Evolutionary conservation across 495 filamentous ascomycete species (phyloP), one percentile per base, ranked within the genome.

Genomic region (Immersiella caudata): DNA sequence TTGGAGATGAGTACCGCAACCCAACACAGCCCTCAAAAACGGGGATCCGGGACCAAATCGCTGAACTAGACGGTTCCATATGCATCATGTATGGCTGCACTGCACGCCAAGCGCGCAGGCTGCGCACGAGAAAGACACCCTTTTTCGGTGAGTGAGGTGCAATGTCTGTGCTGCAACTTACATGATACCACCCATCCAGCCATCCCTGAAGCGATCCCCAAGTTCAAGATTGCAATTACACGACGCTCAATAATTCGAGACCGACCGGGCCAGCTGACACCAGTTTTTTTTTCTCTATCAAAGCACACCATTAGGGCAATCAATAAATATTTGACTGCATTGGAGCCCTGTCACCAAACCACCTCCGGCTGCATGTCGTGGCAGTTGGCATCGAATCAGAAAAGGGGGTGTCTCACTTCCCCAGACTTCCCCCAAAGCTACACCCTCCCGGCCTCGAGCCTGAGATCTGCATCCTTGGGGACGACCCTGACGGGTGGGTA

Each of bases 171-270:
- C 40, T 46, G 40, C 40, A 14, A 12, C 40, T 46, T 46, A 46
- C 40, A 46, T 46, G 40, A 46, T 46, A 46, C 40, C 40, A 46
- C 16, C 5, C 33, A 36, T 6, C 6, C 40, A 5, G 40, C 5
- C 40, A 46, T 46, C 40, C 52, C 52, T 55, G 52, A 55, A 22
- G 52, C 52, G 52, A 55, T 26, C 52, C 8, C 52, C 52, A 55
- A 55, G 52, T 6, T 26, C 52, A 55, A 55, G 52, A 26, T 26
- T 22, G 21, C 52, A 55, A 26, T 22, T 22, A 26, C 52, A 55
- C 20, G 25, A n/a, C 40, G 40, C 40, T 46, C 40, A 18, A 46
- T 46, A 46, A 14, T 12, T 46, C 40, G 16, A 18, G 40, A 46
- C 16, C 14, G 11, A 18, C 40, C 16, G 11, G 40, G 40, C 5